These are phyloP conservation scores for Neoboletus magnificus DNA, from an alignment of 768 basidiomycete genomes.

Conservation along the genomic window DNA sequence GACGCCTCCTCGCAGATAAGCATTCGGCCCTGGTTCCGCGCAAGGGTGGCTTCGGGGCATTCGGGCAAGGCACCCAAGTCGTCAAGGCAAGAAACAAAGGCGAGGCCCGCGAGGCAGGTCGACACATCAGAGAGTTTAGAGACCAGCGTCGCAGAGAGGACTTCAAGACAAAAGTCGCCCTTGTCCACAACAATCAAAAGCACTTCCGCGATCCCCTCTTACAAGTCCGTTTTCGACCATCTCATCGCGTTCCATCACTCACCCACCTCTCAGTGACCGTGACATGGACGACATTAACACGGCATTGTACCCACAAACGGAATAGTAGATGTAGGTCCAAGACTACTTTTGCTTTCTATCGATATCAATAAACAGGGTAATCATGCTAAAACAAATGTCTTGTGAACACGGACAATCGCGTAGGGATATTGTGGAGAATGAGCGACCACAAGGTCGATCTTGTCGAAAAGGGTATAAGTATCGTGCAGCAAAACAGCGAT, in stretches of 20 bases:
- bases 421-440: conserved; percentile 30
- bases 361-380: conserved; percentile 8
- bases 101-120: conserved; percentile 88
- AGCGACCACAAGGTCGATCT: conserved; percentile 38
- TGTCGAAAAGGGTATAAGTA: conserved; percentile 37
- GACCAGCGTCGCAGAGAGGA: conserved; percentile 77
- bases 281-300: conserved; percentile 5
- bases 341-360: conserved; percentile 16
- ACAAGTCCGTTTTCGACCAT: conserved; percentile 37
- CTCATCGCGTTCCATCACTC: background rate
- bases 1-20: conserved; percentile 74
- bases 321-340: conserved; percentile 2
- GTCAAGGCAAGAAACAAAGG: conserved; percentile 92
- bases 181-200: conserved; percentile 82
- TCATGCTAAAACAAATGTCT: conserved; percentile 9
- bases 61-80: conserved; percentile 74
- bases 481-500: conserved; percentile 29
- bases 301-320: background rate
- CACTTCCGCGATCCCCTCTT: conserved; percentile 76
- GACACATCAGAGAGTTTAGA: conserved; percentile 79
- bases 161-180: conserved; percentile 81
- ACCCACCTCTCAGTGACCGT: conserved; percentile 21
- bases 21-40: conserved; percentile 81
- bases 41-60: conserved; percentile 85
- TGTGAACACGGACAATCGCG: conserved; percentile 16